Conservation (phyloP, 768 basidiomycete species). For the Tulasnella sp. region DNA sequence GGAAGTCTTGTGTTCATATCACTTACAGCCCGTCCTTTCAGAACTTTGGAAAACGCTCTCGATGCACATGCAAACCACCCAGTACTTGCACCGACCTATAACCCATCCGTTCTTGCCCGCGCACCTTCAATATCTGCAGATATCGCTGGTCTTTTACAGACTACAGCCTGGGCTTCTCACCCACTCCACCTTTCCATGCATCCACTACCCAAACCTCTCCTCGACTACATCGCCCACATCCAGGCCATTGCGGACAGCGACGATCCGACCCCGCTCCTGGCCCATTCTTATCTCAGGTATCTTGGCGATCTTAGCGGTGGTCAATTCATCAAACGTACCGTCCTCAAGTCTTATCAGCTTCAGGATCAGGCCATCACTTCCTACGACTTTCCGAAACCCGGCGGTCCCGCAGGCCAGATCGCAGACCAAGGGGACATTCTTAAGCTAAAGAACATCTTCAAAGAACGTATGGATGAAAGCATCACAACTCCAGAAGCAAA, state of each 20-base stretch:
- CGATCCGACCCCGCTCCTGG: slow-evolving; percentile 61
- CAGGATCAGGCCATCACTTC: slow-evolving; percentile 60
- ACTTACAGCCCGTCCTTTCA: not conserved
- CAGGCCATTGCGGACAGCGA: slow-evolving; percentile 50
- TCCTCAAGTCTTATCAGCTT: slow-evolving; percentile 68
- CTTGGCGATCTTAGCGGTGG: slow-evolving; percentile 81
- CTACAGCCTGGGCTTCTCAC: slow-evolving; percentile 58
- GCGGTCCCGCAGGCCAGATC: slow-evolving; percentile 42
- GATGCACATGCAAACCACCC: slow-evolving; percentile 43
- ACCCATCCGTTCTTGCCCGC: slow-evolving; percentile 68
- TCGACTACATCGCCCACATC: slow-evolving; percentile 60
- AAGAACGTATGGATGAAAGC: slow-evolving; percentile 57
- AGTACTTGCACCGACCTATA: slow-evolving; percentile 53
- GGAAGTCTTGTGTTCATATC: not conserved
- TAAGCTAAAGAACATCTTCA: slow-evolving; percentile 75
- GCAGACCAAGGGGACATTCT: slow-evolving; percentile 60
- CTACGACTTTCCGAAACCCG: slow-evolving; percentile 66
- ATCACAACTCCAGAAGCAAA: slow-evolving; percentile 39
- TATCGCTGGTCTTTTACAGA: slow-evolving; percentile 64
- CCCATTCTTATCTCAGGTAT: slow-evolving; percentile 83
- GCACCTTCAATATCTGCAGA: slow-evolving; percentile 63
- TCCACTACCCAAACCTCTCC: slow-evolving; percentile 55
- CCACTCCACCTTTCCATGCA: slow-evolving; percentile 51
- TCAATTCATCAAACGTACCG: slow-evolving; percentile 62
- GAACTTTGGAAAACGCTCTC: slow-evolving; percentile 60